Evolutionary conservation across 768 basidiomycete genomes (phyloP).

Genomic region (Tephrocybe rancida): DNA sequence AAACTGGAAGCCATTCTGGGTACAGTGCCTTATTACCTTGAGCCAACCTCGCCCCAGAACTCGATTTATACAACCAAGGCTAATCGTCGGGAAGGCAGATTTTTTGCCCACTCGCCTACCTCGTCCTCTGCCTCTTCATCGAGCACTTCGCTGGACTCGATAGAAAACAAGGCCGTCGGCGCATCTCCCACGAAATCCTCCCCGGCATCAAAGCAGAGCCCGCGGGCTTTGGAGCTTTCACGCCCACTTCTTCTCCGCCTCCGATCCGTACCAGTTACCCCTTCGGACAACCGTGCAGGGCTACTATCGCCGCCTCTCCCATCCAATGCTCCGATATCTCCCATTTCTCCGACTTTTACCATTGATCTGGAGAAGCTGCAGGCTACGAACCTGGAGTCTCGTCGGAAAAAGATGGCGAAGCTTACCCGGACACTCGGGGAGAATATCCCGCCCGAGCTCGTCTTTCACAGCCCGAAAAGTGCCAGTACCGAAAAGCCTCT

Average conservation of each 20-base stretch:
- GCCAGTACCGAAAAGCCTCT: background rate
- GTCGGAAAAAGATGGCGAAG: conserved; percentile 46
- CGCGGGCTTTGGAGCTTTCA: conserved; percentile 16
- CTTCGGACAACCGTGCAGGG: conserved; percentile 16
- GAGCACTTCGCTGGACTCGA: conserved; percentile 2
- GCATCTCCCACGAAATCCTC: conserved; percentile 10
- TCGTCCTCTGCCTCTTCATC: conserved; percentile 21
- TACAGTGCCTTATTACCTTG: conserved; percentile 37
- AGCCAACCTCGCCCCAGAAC: conserved; percentile 11
- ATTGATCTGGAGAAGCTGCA: conserved; percentile 19
- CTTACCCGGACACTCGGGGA: conserved; percentile 55
- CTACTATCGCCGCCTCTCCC: conserved; percentile 14
- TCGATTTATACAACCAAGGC: conserved; percentile 6
- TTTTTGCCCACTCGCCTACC: conserved; percentile 21
- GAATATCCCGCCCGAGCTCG: conserved; percentile 50
- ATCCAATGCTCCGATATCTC: conserved; percentile 18
- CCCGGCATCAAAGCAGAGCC: conserved; percentile 16
- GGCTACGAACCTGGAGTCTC: conserved; percentile 36
- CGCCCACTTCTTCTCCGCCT: conserved; percentile 20
- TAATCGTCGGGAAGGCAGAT: conserved; percentile 20
- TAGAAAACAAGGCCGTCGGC: background rate
- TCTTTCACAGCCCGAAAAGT: conserved; percentile 26
- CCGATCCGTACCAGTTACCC: conserved; percentile 17
- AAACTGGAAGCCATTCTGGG: conserved; percentile 62
- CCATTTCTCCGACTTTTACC: conserved; percentile 24